Percentiles rank a stretch among this genome's conserved stretches.
Conservation (phyloP, 179 eudicot genomes). For the Actinidia arguta region DNA sequence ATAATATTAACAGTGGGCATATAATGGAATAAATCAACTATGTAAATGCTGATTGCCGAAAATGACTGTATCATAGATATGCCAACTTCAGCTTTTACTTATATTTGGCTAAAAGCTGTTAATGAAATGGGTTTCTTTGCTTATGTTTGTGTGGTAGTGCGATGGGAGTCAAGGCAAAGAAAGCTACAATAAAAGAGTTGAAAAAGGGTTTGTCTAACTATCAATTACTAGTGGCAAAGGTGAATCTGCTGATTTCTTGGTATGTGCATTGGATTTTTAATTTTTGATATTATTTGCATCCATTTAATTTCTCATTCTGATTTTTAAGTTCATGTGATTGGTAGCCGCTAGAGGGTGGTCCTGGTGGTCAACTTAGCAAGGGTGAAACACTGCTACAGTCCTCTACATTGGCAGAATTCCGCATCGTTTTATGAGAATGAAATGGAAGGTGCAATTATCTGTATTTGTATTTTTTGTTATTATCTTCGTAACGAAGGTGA, state of each 20-base stretch:
- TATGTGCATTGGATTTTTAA: constrained; percentile 20
- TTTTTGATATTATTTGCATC: background rate
- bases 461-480: background rate
- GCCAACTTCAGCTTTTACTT: no score
- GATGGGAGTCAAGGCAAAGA: constrained; percentile 52
- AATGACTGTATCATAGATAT: no score
- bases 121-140: background rate
- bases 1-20: no score
- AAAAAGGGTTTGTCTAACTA: constrained; percentile 41
- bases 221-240: constrained; percentile 27
- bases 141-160: constrained; percentile 19
- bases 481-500: background rate
- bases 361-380: constrained; percentile 49
- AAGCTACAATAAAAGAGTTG: constrained; percentile 48
- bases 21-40: no score
- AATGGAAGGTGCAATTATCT: constrained; percentile 63
- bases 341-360: constrained; percentile 84
- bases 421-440: constrained; percentile 89
- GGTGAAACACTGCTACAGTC: constrained; percentile 59
- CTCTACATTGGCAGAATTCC: constrained; percentile 84
- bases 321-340: background rate
- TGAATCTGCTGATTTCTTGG: constrained; percentile 66
- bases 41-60: no score
- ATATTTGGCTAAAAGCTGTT: no score
- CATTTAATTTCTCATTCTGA: background rate